Evolutionary conservation across 2,329 filamentous ascomycete species (phyloP).

Genomic region (Diaporthe ilicicola): DNA sequence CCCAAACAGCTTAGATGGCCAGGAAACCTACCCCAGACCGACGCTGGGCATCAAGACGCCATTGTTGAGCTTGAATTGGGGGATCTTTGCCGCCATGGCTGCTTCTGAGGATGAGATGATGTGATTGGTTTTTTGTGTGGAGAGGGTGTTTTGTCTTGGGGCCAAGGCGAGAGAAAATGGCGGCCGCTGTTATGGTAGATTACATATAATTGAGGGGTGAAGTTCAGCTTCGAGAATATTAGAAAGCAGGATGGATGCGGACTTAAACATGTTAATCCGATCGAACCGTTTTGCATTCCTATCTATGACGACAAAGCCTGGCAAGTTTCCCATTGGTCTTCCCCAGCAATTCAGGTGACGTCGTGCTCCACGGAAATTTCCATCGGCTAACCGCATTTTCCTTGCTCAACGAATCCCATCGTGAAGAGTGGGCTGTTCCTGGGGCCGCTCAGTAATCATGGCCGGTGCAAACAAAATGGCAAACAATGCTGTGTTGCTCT

Average conservation of each 20-base stretch:
- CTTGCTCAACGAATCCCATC: background rate
- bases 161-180: background rate
- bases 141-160: background rate
- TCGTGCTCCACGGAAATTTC: background rate
- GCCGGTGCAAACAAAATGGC: too few relatives aligned
- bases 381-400: background rate
- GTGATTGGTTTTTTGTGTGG: background rate
- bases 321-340: background rate
- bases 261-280: background rate
- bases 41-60: conserved; percentile 29
- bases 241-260: background rate
- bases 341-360: background rate
- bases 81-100: conserved; percentile 25
- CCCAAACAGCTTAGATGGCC: background rate
- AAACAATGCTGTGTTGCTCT: too few relatives aligned
- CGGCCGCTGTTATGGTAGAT: background rate
- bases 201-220: too few relatives aligned
- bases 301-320: conserved; percentile 8
- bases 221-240: background rate
- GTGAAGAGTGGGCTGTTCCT: background rate
- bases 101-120: background rate
- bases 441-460: too few relatives aligned
- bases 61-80: conserved; percentile 30
- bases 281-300: background rate
- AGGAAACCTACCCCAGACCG: conserved; percentile 24